Conservation (phyloP, 306 rosid genomes). For the Glycine soja region DNA sequence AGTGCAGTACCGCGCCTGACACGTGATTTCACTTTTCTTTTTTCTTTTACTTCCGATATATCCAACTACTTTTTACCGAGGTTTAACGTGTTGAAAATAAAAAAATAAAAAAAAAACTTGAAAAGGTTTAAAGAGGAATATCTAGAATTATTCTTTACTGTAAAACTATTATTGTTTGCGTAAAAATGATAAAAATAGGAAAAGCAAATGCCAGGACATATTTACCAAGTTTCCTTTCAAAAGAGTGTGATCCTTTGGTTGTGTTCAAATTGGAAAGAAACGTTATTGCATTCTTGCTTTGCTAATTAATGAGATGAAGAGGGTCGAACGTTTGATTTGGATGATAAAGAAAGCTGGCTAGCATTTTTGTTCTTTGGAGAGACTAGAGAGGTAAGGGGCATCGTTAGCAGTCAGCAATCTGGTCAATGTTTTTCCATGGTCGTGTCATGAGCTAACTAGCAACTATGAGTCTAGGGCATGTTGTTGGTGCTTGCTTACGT, state of each 20-base stretch:
- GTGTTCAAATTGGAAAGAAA: too few relatives aligned
- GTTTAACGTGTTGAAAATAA: too few relatives aligned
- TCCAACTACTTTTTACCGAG: neutral
- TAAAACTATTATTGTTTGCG: neutral
- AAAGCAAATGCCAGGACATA: neutral
- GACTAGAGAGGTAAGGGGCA: neutral
- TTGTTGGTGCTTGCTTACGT: too few relatives aligned
- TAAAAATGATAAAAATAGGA: neutral
- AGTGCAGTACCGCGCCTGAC: neutral
- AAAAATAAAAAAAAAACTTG: too few relatives aligned
- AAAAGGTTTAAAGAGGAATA: too few relatives aligned
- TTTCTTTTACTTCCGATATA: neutral
- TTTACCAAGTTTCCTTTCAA: neutral
- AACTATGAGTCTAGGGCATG: too few relatives aligned
- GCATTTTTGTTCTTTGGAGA: too few relatives aligned
- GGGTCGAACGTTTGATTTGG: neutral
- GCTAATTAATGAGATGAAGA: too few relatives aligned
- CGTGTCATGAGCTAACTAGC: too few relatives aligned
- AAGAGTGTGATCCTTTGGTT: neutral
- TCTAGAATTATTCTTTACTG: too few relatives aligned
- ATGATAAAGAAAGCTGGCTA: neutral
- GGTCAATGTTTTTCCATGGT: neutral
- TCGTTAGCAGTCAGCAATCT: neutral
- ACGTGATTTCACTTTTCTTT: conserved; percentile 11
- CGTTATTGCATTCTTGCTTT: too few relatives aligned